These are phyloP conservation scores for Neofusicoccum umdonicola DNA, from an alignment of 2,329 filamentous ascomycete genomes.

Conservation along the genomic window DNA sequence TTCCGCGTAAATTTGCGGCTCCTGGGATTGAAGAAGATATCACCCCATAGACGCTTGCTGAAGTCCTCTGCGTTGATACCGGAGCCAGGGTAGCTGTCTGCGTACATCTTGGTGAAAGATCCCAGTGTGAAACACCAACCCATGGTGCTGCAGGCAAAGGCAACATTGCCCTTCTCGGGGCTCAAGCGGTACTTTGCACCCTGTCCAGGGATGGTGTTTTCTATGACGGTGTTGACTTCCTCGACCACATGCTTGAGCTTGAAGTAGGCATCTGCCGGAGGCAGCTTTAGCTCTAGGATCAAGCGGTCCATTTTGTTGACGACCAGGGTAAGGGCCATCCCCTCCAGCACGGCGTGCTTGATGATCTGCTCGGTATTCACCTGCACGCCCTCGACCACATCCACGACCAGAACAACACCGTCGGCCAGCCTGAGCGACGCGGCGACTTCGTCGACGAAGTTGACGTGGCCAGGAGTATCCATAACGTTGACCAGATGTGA, in stretches of 20 bases:
- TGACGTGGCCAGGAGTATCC: conserved; percentile 95
- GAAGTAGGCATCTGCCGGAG: conserved; percentile 95
- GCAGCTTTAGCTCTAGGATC: conserved; percentile 89
- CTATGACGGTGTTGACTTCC: conserved; percentile 94
- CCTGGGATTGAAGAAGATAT: conserved; percentile 90
- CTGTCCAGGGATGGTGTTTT: conserved; percentile 77
- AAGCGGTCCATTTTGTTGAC: conserved; percentile 97
- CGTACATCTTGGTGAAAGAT: conserved; percentile 96
- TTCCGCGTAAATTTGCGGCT: conserved; percentile 92
- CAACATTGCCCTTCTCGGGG: conserved; percentile 96
- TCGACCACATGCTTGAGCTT: conserved; percentile 99
- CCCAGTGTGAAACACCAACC: conserved; percentile 94
- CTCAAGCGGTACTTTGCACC: conserved; percentile 80
- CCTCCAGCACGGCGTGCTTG: conserved; percentile 88
- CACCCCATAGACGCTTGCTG: conserved; percentile 84
- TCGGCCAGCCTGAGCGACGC: conserved; percentile 83
- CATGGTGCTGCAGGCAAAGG: conserved; percentile 90
- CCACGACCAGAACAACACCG: conserved; percentile 88
- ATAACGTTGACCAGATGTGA: conserved; percentile 93
- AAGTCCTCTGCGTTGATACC: conserved; percentile 76
- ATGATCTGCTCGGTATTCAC: conserved; percentile 96
- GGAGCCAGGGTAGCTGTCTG: conserved; percentile 73
- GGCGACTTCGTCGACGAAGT: conserved; percentile 97
- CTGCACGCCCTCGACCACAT: conserved; percentile 98
- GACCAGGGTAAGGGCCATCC: conserved; percentile 82